These are phyloP conservation scores for Vicia faba DNA, from an alignment of 306 rosid genomes.

Conservation along the genomic window DNA sequence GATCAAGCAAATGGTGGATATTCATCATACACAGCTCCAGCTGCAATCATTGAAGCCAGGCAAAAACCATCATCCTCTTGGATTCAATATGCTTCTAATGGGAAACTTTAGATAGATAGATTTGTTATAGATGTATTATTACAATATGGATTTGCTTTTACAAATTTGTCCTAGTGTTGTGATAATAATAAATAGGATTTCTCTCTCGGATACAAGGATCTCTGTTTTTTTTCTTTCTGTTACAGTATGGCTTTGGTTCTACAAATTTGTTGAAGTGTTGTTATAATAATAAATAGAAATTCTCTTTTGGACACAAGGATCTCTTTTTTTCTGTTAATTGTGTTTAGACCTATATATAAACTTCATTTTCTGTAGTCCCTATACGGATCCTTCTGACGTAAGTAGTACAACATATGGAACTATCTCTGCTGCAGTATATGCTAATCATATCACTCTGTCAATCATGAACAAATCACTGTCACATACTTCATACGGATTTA, in stretches of 20 bases:
- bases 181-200: neutral
- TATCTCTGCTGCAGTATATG: neutral
- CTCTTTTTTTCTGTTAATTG: neutral
- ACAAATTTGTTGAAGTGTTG: neutral
- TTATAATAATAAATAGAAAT: neutral
- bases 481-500: neutral
- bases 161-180: neutral
- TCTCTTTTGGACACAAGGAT: neutral
- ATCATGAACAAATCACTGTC: neutral
- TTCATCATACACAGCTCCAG: neutral
- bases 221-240: neutral
- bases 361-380: neutral
- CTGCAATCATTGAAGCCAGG: neutral
- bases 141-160: neutral
- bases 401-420: neutral
- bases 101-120: neutral
- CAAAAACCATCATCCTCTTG: neutral
- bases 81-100: neutral
- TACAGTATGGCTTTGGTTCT: neutral
- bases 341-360: neutral
- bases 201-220: neutral
- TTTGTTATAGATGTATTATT: neutral
- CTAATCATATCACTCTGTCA: neutral
- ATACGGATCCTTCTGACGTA: neutral
- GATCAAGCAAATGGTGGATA: neutral